Percentiles rank a stretch among this genome's conserved stretches.
Conservation (phyloP, 2,329 filamentous ascomycete species). For the Aspergillus sp. region DNA sequence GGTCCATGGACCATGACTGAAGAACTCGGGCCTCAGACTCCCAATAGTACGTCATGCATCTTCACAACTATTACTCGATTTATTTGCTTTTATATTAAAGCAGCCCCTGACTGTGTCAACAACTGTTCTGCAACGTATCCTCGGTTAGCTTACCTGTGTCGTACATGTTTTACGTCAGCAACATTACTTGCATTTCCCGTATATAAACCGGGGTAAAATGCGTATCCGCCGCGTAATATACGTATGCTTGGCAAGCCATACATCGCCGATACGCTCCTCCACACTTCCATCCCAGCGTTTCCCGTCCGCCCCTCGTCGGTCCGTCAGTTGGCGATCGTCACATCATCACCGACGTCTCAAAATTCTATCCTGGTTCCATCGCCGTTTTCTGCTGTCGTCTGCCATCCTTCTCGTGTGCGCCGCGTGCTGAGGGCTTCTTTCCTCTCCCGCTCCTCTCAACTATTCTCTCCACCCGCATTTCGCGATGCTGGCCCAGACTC, state of each 20-base stretch:
- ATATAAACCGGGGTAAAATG: neutral
- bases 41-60: conserved; percentile 1
- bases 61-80: neutral
- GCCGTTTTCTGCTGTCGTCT: conserved; percentile 5
- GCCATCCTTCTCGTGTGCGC: neutral
- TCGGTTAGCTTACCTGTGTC: neutral
- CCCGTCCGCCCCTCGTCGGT: conserved; percentile 17
- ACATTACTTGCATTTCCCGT: neutral
- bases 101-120: conserved; percentile 2
- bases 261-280: neutral
- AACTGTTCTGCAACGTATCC: neutral
- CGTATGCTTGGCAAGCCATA: neutral
- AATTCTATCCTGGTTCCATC: conserved; percentile 11
- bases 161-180: neutral
- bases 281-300: neutral
- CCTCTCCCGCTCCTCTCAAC: conserved; percentile 2
- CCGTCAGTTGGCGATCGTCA: conserved; percentile 12
- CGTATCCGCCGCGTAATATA: neutral
- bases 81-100: conserved; percentile 8
- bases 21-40: neutral
- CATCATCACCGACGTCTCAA: conserved; percentile 21
- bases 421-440: neutral
- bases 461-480: neutral
- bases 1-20: neutral
- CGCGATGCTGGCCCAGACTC: conserved; percentile 5